phyloP scores from a whole-genome alignment of 169 alveolate species.

The Eimeria tenella region DNA sequence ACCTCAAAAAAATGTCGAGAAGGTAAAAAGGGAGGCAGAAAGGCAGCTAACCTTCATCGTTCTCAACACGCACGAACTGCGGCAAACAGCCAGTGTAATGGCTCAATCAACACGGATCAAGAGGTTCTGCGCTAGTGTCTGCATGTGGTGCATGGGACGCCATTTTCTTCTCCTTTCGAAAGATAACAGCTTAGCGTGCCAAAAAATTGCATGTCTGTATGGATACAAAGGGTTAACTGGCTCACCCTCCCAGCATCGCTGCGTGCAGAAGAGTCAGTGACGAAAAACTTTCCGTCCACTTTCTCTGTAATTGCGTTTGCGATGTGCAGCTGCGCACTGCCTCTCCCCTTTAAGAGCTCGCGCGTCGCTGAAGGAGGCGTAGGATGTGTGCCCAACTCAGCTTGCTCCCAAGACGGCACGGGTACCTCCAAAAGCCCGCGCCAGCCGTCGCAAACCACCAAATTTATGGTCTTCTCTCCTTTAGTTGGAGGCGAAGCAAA shows the following conservation, averaged over 20 bases:
- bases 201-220: background rate
- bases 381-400: background rate
- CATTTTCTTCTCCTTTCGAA: no score
- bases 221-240: background rate
- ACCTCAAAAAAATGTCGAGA: background rate
- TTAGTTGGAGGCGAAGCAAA: background rate
- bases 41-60: no score
- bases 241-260: slow-evolving; percentile 56
- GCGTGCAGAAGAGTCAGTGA: slow-evolving; percentile 23
- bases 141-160: no score
- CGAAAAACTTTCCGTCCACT: slow-evolving; percentile 19
- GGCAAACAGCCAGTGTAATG: no score
- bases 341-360: background rate
- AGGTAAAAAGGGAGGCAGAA: no score
- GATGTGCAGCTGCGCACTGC: background rate
- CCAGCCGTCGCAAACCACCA: slow-evolving; percentile 52
- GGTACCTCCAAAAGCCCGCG: slow-evolving; percentile 15
- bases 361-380: background rate
- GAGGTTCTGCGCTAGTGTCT: no score
- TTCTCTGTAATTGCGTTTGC: slow-evolving; percentile 24
- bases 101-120: no score
- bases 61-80: no score
- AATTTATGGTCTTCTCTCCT: background rate
- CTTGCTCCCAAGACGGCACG: background rate
- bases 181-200: no score